phyloP scores from a whole-genome alignment of 164 flowering plant species.

The Chimonanthus praecox region DNA sequence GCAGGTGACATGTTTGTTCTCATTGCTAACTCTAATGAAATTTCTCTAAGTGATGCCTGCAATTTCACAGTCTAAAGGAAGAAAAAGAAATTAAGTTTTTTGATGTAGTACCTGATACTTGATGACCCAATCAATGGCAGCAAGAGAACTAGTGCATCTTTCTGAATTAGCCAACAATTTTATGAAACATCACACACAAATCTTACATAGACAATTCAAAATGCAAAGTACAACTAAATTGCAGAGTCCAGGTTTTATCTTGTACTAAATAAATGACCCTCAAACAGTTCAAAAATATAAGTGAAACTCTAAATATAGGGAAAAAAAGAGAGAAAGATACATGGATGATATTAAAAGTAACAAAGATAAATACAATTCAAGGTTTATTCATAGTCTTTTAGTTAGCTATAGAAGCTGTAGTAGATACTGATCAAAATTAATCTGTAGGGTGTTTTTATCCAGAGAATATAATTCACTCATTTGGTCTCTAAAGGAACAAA shows the following conservation, averaged over 20 bases:
- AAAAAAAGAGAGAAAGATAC: not conserved
- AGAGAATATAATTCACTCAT: too few relatives aligned
- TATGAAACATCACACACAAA: not conserved
- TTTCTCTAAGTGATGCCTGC: not conserved
- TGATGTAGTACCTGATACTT: slow-evolving; percentile 53
- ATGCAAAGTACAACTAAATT: too few relatives aligned
- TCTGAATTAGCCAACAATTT: slow-evolving; percentile 37
- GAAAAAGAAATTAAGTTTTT: slow-evolving; percentile 3
- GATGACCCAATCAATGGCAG: slow-evolving; percentile 96
- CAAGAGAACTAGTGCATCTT: slow-evolving; percentile 80
- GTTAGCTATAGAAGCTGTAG: too few relatives aligned
- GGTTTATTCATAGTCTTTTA: too few relatives aligned
- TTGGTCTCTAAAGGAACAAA: too few relatives aligned
- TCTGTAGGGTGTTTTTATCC: too few relatives aligned
- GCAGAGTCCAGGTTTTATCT: too few relatives aligned
- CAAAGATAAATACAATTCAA: not conserved
- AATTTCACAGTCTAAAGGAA: not conserved
- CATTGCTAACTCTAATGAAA: not conserved
- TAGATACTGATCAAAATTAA: too few relatives aligned
- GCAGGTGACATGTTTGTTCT: not conserved
- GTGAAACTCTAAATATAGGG: not conserved
- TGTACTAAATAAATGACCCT: too few relatives aligned
- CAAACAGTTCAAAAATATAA: too few relatives aligned
- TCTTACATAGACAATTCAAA: not conserved
- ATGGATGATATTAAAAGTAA: not conserved